Conservation (phyloP, 495 filamentous ascomycete species). For the Articulospora tetracladia region DNA sequence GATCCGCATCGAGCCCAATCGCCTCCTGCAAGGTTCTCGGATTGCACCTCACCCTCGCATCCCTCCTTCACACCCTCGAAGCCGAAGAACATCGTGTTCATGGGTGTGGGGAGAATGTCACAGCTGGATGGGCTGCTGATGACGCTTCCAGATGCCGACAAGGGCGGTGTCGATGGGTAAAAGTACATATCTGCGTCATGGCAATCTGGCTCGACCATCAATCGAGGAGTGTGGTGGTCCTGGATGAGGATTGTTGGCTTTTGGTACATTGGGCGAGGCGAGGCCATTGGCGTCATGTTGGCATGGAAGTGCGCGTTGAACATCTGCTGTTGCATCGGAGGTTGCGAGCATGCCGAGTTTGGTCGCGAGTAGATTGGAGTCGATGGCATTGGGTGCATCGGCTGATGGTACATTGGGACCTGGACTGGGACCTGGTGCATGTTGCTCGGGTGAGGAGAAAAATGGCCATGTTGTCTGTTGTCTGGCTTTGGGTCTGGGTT, state of each 20-base stretch:
- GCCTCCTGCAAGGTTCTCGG: constrained; percentile 69
- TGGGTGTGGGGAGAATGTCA: constrained; percentile 75
- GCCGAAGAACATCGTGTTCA: constrained; percentile 73
- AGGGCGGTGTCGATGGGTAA: constrained; percentile 83
- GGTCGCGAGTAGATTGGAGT: constrained; percentile 74
- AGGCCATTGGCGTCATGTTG: constrained; percentile 71
- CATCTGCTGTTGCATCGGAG: constrained; percentile 57
- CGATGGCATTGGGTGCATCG: constrained; percentile 49
- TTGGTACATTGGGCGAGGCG: constrained; percentile 71
- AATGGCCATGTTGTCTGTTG: constrained; percentile 76
- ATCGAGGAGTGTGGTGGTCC: constrained; percentile 63
- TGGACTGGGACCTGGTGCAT: constrained; percentile 24
- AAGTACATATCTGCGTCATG: constrained; percentile 60
- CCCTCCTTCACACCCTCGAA: constrained; percentile 79
- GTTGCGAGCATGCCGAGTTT: constrained; percentile 56
- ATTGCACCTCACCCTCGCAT: constrained; percentile 69
- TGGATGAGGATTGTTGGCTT: constrained; percentile 72
- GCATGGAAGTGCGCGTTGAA: constrained; percentile 51
- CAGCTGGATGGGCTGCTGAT: constrained; percentile 83
- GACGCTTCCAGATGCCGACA: constrained; percentile 78
- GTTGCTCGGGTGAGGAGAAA: constrained; percentile 68
- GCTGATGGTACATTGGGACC: constrained; percentile 26
- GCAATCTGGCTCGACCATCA: constrained; percentile 80
- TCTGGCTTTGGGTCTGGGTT: constrained; percentile 72
- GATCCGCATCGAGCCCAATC: constrained; percentile 75